A percentile compares a stretch with the other conserved stretches of the same genome.
Conservation (phyloP, 768 basidiomycete species). For the Kwoniella europaea region DNA sequence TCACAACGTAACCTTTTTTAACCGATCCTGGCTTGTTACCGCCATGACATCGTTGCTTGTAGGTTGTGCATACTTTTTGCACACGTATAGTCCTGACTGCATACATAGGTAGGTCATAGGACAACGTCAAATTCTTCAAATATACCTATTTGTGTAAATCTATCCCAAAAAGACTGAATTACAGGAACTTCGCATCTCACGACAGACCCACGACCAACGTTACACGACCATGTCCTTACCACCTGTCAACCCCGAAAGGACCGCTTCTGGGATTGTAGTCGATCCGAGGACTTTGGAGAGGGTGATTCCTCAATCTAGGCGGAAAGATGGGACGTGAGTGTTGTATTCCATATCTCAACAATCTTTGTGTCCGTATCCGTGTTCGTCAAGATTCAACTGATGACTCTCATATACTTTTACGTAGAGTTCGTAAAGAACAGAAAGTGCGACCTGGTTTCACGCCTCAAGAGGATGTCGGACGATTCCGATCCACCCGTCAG, state of each 20-base stretch:
- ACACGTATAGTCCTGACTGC: too few species aligned
- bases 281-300: slow-evolving; percentile 86
- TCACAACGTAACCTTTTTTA: too few species aligned
- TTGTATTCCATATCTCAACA: slow-evolving; percentile 19
- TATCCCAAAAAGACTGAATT: too few species aligned
- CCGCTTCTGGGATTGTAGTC: slow-evolving; percentile 77
- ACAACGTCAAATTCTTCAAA: too few species aligned
- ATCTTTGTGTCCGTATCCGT: not conserved
- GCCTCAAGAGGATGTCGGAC: slow-evolving; percentile 89
- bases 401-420: not conserved
- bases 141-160: too few species aligned
- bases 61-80: too few species aligned
- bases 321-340: slow-evolving; percentile 83
- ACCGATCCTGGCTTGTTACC: too few species aligned
- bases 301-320: slow-evolving; percentile 80
- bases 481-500: slow-evolving; percentile 76
- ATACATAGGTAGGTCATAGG: too few species aligned
- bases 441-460: slow-evolving; percentile 92
- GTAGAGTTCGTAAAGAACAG: slow-evolving; percentile 80
- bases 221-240: slow-evolving; percentile 70
- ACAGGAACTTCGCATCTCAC: too few species aligned
- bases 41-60: too few species aligned
- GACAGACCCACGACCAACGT: not conserved
- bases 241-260: slow-evolving; percentile 72
- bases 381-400: not conserved